Base-by-base conservation (phyloP, 73 alveolate genomes). In the Tetrahymena thermophila region DNA sequence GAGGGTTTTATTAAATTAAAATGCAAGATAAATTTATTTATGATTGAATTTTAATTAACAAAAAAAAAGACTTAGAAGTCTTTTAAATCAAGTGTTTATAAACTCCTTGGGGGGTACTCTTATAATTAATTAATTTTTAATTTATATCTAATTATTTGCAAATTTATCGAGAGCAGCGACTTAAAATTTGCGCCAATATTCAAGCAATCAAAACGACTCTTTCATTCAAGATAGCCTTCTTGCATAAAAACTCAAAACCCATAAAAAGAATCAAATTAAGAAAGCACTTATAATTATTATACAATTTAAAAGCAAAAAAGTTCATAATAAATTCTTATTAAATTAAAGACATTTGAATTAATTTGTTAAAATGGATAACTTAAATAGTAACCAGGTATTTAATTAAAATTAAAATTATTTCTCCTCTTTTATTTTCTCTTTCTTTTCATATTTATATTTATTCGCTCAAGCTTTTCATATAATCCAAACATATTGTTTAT, bases 101-200 rank as follows among this genome's bases (percentile, higher is more conserved):
- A 71, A 71, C 37, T 71, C 89, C 89, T 71, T 71, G 89, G 89
- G 89, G 89, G 89, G 89, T 71, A 71, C 89, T n/a, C 89, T 71
- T 71, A 71, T 71, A 71, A 71, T 71, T 71, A 71, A 71, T 71
- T 71, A 71, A 71, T 71, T 71, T 71, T 71, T 71, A 71, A 71
- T 71, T 71, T 71, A 71, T 71, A 71, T 71, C 89, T 71, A 71
- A 71, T 71, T 71, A 71, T 71, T 71, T 71, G 89, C 89, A 71
- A 71, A 71, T 71, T 71, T 71, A 71, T 71, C 89, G 89, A 71
- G 89, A 71, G 89, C 89, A 71, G 89, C 89, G 89, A 71, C 89
- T 71, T 71, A 71, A 71, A 71, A 71, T 71, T 71, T 71, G 89
- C 89, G 89, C 89, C 89, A 71, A 71, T 71, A 71, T 71, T 71